Evolutionary conservation across 2,329 filamentous ascomycete genomes (phyloP).

Genomic region (Falciphora oryzae): DNA sequence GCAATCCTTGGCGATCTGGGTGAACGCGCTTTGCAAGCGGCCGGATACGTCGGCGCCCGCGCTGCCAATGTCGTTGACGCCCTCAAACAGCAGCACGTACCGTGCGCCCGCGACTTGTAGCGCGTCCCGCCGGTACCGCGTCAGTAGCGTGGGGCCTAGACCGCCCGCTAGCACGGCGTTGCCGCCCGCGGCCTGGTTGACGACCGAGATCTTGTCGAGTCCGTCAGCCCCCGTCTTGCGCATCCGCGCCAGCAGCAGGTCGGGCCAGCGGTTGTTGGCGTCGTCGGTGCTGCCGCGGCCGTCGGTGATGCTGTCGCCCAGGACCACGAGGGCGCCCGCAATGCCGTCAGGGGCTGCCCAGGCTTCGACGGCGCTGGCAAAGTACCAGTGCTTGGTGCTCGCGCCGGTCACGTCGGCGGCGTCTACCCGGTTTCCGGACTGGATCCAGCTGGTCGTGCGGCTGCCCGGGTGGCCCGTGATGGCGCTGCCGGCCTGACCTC

Average conservation of each 20-base stretch:
- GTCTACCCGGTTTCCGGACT: slow-evolving; percentile 49
- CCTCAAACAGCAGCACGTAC: slow-evolving; percentile 62
- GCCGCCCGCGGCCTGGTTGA: slow-evolving; percentile 65
- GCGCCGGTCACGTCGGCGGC: slow-evolving; percentile 38
- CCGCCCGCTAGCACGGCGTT: slow-evolving; percentile 58
- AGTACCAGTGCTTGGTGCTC: slow-evolving; percentile 48
- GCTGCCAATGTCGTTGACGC: slow-evolving; percentile 62
- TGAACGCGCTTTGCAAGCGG: slow-evolving; percentile 47
- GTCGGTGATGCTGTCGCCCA: slow-evolving; percentile 64
- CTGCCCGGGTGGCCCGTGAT: slow-evolving; percentile 63
- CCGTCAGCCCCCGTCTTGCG: slow-evolving; percentile 29
- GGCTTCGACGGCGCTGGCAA: slow-evolving; percentile 52
- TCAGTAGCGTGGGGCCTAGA: slow-evolving; percentile 54
- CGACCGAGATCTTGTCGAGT: slow-evolving; percentile 46
- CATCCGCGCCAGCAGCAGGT: slow-evolving; percentile 41
- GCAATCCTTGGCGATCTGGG: slow-evolving; percentile 49
- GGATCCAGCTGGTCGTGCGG: slow-evolving; percentile 56
- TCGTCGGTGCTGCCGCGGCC: slow-evolving; percentile 55
- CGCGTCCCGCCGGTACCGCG: slow-evolving; percentile 59
- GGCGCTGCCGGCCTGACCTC: slow-evolving; percentile 48
- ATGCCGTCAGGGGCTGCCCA: slow-evolving; percentile 29
- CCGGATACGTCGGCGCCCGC: slow-evolving; percentile 36
- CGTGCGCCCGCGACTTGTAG: slow-evolving; percentile 50
- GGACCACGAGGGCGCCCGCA: slow-evolving; percentile 43
- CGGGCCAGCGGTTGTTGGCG: slow-evolving; percentile 39